phyloP scores from a whole-genome alignment of 192 early-diverging fungal genomes.

The Coemansia sp. region DNA sequence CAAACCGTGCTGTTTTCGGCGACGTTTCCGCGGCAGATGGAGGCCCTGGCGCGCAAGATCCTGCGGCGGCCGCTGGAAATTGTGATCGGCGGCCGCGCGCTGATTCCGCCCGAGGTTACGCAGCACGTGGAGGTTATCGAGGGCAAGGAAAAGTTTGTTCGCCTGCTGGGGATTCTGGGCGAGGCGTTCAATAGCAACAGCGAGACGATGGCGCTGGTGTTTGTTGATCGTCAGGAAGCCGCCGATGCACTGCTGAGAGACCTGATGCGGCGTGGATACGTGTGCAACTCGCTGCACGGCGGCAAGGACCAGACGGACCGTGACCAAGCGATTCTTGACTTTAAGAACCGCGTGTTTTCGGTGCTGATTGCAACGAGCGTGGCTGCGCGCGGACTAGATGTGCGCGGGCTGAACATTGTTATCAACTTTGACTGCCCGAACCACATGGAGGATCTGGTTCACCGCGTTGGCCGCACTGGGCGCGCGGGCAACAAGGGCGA shows the following conservation, averaged over 20 bases:
- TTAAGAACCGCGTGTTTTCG: conserved; percentile 85
- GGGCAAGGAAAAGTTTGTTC: conserved; percentile 72
- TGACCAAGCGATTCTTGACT: conserved; percentile 91
- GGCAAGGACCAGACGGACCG: conserved; percentile 91
- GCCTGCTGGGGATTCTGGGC: conserved; percentile 86
- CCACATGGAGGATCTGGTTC: conserved; percentile 98
- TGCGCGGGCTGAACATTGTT: conserved; percentile 89
- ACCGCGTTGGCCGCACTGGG: conserved; percentile 96
- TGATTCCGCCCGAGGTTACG: conserved; percentile 82
- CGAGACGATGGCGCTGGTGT: conserved; percentile 78
- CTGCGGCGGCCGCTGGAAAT: conserved; percentile 89
- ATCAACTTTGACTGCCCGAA: conserved; percentile 97
- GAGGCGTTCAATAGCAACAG: conserved; percentile 68
- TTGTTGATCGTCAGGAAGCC: conserved; percentile 94
- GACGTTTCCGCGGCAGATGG: conserved; percentile 96
- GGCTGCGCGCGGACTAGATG: conserved; percentile 93
- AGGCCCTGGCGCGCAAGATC: conserved; percentile 91
- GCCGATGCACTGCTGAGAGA: conserved; percentile 87
- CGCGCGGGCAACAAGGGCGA: conserved; percentile 97
- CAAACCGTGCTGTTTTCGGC: conserved; percentile 93
- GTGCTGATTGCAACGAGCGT: conserved; percentile 96
- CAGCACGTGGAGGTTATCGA: conserved; percentile 93
- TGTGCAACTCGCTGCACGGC: conserved; percentile 90
- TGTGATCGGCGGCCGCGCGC: conserved; percentile 89
- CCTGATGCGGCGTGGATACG: conserved; percentile 80